phyloP scores from a whole-genome alignment of 352 stramenopile species.

The Nannochloropsis limnetica region DNA sequence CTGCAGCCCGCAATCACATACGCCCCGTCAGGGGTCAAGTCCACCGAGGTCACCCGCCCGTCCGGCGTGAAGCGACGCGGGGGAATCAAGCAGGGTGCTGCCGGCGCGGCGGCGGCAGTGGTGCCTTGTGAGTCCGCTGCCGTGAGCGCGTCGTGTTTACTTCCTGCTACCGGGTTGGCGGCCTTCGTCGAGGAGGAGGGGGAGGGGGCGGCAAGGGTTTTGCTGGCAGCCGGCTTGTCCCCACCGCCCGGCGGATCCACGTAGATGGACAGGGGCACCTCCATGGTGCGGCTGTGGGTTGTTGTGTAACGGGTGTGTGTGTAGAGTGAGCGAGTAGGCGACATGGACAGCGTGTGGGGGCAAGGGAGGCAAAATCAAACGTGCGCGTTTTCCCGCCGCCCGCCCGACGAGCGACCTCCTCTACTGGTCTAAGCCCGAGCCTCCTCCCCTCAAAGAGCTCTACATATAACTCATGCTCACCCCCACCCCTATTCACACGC shows the following conservation, averaged over 20 bases:
- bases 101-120: background rate
- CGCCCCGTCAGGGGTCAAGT: conserved; percentile 44
- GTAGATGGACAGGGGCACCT: background rate
- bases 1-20: conserved; percentile 48
- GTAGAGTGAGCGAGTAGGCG: background rate
- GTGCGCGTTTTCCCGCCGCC: too few relatives aligned
- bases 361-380: too few relatives aligned
- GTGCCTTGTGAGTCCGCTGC: background rate
- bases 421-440: too few relatives aligned
- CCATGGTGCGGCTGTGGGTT: background rate
- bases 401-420: too few relatives aligned
- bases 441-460: too few relatives aligned
- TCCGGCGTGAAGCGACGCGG: conserved; percentile 10
- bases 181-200: background rate
- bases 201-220: background rate
- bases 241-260: background rate
- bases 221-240: background rate
- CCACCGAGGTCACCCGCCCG: conserved; percentile 41
- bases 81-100: background rate
- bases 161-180: background rate
- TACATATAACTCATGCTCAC: background rate
- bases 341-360: too few relatives aligned
- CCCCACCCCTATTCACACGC: background rate
- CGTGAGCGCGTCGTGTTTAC: background rate
- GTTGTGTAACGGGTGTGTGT: background rate